Evolutionary conservation across 192 early-diverging fungal species (phyloP), one percentile per base, ranked within the genome.

Genomic region (Entomortierella lignicola): DNA sequence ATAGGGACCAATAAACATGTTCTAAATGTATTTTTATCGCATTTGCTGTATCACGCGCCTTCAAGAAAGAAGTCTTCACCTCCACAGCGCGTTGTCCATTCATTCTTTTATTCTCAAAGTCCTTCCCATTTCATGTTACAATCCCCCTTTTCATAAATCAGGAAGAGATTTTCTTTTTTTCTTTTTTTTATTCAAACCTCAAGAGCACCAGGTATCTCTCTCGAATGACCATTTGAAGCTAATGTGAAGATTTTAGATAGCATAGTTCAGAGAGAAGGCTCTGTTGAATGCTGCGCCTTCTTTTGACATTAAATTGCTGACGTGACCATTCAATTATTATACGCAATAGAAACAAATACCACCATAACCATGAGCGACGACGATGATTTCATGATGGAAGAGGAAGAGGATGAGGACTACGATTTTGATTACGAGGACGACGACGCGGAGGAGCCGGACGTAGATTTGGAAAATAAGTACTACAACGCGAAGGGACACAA

Each of bases 371-470:
- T 85, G 82, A 85, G 84, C 55, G 82, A 83, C 77, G 87, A 88
- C 70, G 88, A 89, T 72, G 86, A 87, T 66, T 87, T 87, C 82
- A 87, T 89, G 84, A 83, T 89, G 60, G 86, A 87, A 55, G 85
- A 87, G 56, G 88, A 89, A 37, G 86, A 88, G 41, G 85, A 89
- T 29, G 90, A 94, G 82, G 92, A 95, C 25, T 95, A 93, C 59
- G 94, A 95, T 73, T 96, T 94, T 80, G 93, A 96, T 82, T 94
- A 95, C 83, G 91, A 92, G 66, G 92, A 92, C 66, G 91, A 93
- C 47, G 93, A 94, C 48, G 88, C 88, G 42, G 93, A 94, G 57
- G 93, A 94, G 65, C 89, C 90, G 5, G 91, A 93, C 68, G 91
- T 93, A 15, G 91, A 90, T 58, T 71, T 97, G 34, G 95, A 97